Evolutionary conservation across 2,329 filamentous ascomycete species (phyloP), one percentile per base, ranked within the genome.

Genomic region (Botrytis cinerea): DNA sequence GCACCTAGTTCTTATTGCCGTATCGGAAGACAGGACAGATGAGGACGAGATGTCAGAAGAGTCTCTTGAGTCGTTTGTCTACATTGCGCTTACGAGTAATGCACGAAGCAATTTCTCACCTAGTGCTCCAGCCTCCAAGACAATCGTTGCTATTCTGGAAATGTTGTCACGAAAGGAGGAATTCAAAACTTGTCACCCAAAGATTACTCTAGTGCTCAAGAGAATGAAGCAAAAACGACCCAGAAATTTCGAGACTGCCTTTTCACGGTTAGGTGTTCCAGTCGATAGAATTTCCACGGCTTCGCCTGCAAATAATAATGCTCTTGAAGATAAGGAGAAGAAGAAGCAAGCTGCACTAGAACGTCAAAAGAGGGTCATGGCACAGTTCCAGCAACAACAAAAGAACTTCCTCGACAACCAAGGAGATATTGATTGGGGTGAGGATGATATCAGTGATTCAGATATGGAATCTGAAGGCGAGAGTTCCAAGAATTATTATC

Each of bases 381-480:
- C 95, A 2, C 94, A 98, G 80, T 98, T 99, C 83, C 96, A 98
- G 81, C 92, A 97, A 80, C 95, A 99, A 80, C 97, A 98, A 81
- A 95, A 97, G 83, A 96, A 90, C 79, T 99, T 99, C 83, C 85
- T 99, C 84, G 92, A 93, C 73, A 96, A 92, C 76, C 95, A 98
- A 82, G 92, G 89, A n/a, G 87, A 91, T 60, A 88, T 97, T 74
- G 93, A 97, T 81, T 97, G 94, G 92, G 94, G 93, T 22, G 92
- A 96, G 74, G 88, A 94, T 69, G 93, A 92, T 57, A 87, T 90
- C 40, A 92, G 96, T 64, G 88, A 93, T 43, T 91, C 92, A 71
- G 90, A 93, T 70, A 75, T 84, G 20, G 88, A 89, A 57, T 83
- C 84, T 43, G 86, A 87, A 61, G 81, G 83, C 10, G 90, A 93